Percentiles rank a stretch among this genome's conserved stretches.
Evolutionary conservation across 148 eudicot species (phyloP).

Genomic region (Linanthus parryae): DNA sequence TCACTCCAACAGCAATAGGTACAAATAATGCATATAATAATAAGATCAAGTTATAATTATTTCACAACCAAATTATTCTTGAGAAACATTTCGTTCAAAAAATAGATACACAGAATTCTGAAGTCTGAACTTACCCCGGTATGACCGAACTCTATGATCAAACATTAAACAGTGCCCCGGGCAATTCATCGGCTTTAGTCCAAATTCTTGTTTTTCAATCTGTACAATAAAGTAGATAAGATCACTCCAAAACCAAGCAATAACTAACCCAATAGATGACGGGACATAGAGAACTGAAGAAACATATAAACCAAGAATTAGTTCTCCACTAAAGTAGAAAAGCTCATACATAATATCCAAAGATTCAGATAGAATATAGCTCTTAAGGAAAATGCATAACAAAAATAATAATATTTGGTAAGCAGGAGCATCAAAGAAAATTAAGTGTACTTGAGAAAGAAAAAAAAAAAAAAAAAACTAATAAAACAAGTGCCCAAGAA

Average conservation of each 20-base stretch:
- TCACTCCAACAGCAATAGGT: no score
- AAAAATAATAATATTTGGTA: no score
- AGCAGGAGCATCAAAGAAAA: no score
- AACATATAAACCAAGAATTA: not conserved
- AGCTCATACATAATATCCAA: not conserved
- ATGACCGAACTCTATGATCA: conserved; percentile 96
- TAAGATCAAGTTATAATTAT: no score
- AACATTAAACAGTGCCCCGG: conserved; percentile 96
- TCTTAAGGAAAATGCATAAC: not conserved
- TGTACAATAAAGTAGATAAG: conserved; percentile 21
- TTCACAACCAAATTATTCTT: no score
- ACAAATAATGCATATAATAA: no score
- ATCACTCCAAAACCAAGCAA: not conserved
- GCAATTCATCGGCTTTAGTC: conserved; percentile 97
- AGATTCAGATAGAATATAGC: not conserved
- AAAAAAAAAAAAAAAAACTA: no score
- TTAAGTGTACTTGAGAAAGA: no score
- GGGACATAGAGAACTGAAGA: not conserved
- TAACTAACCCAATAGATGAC: no score
- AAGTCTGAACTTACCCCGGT: conserved; percentile 79
- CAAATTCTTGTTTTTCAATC: conserved; percentile 83
- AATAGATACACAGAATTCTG: no score
- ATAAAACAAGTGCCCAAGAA: no score
- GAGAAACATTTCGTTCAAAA: no score
- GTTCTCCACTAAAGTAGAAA: not conserved